Base-by-base conservation (phyloP, 345 rosid species). In the Fremontodendron californicum region DNA sequence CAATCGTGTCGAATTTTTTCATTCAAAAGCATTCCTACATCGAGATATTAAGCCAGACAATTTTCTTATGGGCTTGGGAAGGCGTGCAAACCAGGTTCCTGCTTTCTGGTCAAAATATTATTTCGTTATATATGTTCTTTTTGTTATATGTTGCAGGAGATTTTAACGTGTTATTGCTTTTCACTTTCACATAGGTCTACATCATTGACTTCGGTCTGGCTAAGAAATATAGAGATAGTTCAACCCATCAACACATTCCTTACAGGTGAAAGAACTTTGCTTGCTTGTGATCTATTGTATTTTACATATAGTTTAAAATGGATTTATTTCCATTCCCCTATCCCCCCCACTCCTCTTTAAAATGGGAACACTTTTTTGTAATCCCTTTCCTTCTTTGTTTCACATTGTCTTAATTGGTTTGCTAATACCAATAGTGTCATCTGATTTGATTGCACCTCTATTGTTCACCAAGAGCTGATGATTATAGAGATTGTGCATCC, bases 21-120 rank as follows among this genome's bases (percentile, higher is more conserved):
- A 94, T 81, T 92, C 98, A 3, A 94, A 91, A 75, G 89, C 97
- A 31, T 94, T 94, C 80, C 89, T 94, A 48, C 97, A 94, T 86
- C 94, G 98, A 74, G 98, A 94, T 87, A 91, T 92, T 77, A 94
- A 94, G 85, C 98, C 98, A 0, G 98, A 94, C 78, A 94, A 94
- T 82, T 94, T 94, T 78, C 92, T 94, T 39, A 94, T 94, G 98
- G 98, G 98, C 37, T 87, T 94, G 83, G 98, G 97, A 78, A 87
- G 97, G 80, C 93, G 97, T 5, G 97, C 98, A 35, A 94, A 93
- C 84, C 97, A 93, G 97, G 97, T 94, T 66, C 71, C 69, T 25
- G 64, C 27, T 66, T 54, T 42, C 77, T 60, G 52, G 35, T 25
- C 42, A 31, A 10, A 49, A 71, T 33, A 27, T 43, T 49, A 40